Base-by-base conservation (phyloP, 768 basidiomycete species). In the Thelephora aurantiotincta region DNA sequence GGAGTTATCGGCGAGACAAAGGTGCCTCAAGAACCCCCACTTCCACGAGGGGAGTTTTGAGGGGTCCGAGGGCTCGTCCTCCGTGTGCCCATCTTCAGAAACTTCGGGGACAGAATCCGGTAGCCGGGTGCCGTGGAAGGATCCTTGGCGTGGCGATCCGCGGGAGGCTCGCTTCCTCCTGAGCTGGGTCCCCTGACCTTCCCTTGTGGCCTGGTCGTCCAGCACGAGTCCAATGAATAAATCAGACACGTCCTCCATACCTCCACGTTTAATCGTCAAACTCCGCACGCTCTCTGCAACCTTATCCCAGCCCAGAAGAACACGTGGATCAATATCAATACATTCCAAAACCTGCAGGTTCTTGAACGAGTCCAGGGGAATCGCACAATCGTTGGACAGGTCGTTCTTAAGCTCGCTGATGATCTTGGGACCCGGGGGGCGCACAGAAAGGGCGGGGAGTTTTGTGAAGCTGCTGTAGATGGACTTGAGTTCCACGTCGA, bases 401-500 rank as follows among this genome's bases (percentile, higher is more conserved):
- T 89, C 84, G 33, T 74, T 69, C 3, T 71, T 66, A 11, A 89
- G 70, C 58, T 89, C 89, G 5, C 72, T 60, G 20, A 93, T 79
- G 54, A 77, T 64, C 48, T 76, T 78, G 43, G 71, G 70, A 41
- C 75, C 75, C 0, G 85, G 82, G 1, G 80, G 71, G 50, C 68
- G 72, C 48, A 93, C 64, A 6, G 70, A 65, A 35, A 94, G 68
- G 1, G 89, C 82, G 13, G 91, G 91, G 0, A 96, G 68, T 64
- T 86, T 90, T 38, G 89, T 96, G 68, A 94, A 89, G 59, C 80
- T 76, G 60, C 88, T 89, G 67, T 80, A 94, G 52, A 93, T 72
- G 62, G 80, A 89, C 60, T 79, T 90, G 61, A 94, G 78, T 56
- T 90, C 84, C 2, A 68, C 59, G 48, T 91, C 82, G 53, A 84